These are phyloP conservation scores for Neurospora intermedia DNA, from an alignment of 495 filamentous ascomycete genomes.

Conservation along the genomic window DNA sequence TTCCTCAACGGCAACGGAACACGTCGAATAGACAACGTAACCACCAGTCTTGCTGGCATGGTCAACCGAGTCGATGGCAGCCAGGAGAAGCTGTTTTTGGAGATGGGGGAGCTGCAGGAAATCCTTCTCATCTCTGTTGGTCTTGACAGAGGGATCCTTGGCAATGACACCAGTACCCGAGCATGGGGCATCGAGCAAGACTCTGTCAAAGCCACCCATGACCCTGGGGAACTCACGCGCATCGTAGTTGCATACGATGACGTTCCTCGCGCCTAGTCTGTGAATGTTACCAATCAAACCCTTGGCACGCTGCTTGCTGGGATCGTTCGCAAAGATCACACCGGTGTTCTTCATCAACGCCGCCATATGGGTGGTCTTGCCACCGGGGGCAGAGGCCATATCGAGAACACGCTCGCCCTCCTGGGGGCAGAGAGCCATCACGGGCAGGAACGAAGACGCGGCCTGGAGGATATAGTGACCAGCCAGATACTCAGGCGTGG, in stretches of 20 bases:
- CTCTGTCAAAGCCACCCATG: constrained; percentile 81
- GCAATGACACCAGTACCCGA: constrained; percentile 66
- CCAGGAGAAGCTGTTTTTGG: constrained; percentile 86
- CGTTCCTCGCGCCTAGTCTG: constrained; percentile 86
- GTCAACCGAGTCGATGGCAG: constrained; percentile 84
- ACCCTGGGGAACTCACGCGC: constrained; percentile 86
- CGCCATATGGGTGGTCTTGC: constrained; percentile 93
- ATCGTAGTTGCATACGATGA: constrained; percentile 88
- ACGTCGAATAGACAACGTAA: constrained; percentile 91
- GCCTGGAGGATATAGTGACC: constrained; percentile 98
- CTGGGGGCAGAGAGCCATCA: constrained; percentile 93
- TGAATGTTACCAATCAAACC: constrained; percentile 98
- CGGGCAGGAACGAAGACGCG: constrained; percentile 91
- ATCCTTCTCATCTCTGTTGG: constrained; percentile 89
- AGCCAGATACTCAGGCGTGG: constrained; percentile 92
- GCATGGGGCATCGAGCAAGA: constrained; percentile 34
- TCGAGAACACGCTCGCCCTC: constrained; percentile 76
- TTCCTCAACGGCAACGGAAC: constrained; percentile 30
- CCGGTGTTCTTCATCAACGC: constrained; percentile 98
- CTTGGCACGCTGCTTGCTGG: constrained; percentile 83
- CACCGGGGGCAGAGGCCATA: constrained; percentile 97
- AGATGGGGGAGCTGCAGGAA: constrained; percentile 85
- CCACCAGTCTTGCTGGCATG: constrained; percentile 65
- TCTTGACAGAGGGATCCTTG: constrained; percentile 92
- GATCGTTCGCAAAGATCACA: constrained; percentile 92